Base-by-base conservation (phyloP, 139 green algal species). In the Picocystis salinarum region DNA sequence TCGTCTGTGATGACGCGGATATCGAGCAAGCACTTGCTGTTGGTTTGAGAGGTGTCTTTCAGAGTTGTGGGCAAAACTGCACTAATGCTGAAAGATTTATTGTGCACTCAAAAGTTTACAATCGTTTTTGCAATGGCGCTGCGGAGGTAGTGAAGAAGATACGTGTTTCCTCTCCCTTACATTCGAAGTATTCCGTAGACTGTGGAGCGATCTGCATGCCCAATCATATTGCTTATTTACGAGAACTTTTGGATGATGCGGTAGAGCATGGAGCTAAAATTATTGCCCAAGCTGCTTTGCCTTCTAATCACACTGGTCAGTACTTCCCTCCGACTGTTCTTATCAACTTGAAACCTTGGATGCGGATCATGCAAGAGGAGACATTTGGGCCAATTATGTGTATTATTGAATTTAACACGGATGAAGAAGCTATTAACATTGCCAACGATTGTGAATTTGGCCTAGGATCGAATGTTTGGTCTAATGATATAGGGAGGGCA, bases 261-360 rank as follows among this genome's bases (percentile, higher is more conserved):
- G 72, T 91, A 15, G 33, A 53, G 3, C 68, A 76, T 47, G 85
- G 86, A 2, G 86, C 86, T 2, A 70, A 69, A 58, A 45, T 73
- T 33, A 3, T 33, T 2, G 10, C 26, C 1, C 1, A 1, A 39
- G 23, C 28, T n/a, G n/a, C 23, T 3, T 1, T 17, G 4, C 22
- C 62, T 69, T 58, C 53, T 82, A 33, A 23, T 77, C 33, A 62
- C 29, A 41, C 25, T 24, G 79, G 77, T 15, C 75, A 92, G 53
- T 97, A 92, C 69, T 95, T 90, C 71, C 76, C 79, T 9, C 87
- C 87, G 24, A 95, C 87, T 1, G 68, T 97, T 6, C 39, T 97
- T 15, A 53, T 55, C 1, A 67, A 64, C 12, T 70, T 97, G 2
- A 74, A 58, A 15, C 55, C 41, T 2, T 52, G 46, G 25, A 95